phyloP scores from a whole-genome alignment of 2,329 filamentous ascomycete species.

The Drechslerella stenobrocha region DNA sequence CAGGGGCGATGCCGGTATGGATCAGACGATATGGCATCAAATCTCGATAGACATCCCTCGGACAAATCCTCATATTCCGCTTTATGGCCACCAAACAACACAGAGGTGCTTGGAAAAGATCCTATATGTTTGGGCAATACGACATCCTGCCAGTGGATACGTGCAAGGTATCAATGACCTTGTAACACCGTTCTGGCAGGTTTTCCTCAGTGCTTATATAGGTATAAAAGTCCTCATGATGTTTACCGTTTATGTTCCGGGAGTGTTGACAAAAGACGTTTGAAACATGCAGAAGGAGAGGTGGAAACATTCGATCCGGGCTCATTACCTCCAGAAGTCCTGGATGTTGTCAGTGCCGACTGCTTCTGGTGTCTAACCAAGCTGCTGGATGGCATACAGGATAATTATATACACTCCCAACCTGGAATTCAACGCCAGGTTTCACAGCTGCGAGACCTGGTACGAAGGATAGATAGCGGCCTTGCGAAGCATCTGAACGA shows the following conservation, averaged over 20 bases:
- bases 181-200: conserved; percentile 96
- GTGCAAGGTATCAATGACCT: conserved; percentile 99
- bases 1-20: conserved; percentile 72
- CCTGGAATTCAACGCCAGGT: conserved; percentile 96
- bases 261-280: conserved; percentile 3
- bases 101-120: conserved; percentile 93
- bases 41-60: conserved; percentile 97
- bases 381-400: conserved; percentile 95
- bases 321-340: conserved; percentile 82
- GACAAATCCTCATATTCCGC: conserved; percentile 91
- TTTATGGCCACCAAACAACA: conserved; percentile 95
- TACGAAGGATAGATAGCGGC: conserved; percentile 68
- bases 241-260: background rate
- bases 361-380: conserved; percentile 99
- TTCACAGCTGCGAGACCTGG: conserved; percentile 81
- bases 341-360: conserved; percentile 96
- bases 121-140: conserved; percentile 94
- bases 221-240: conserved; percentile 37
- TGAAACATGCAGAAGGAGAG: conserved; percentile 50
- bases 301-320: conserved; percentile 74
- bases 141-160: conserved; percentile 95
- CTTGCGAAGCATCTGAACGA: conserved; percentile 86
- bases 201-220: conserved; percentile 83
- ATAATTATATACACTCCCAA: conserved; percentile 98
- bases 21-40: conserved; percentile 99